Conservation (phyloP, 176 grass and related monocot species). For the Dendrocalamus sinicus region DNA sequence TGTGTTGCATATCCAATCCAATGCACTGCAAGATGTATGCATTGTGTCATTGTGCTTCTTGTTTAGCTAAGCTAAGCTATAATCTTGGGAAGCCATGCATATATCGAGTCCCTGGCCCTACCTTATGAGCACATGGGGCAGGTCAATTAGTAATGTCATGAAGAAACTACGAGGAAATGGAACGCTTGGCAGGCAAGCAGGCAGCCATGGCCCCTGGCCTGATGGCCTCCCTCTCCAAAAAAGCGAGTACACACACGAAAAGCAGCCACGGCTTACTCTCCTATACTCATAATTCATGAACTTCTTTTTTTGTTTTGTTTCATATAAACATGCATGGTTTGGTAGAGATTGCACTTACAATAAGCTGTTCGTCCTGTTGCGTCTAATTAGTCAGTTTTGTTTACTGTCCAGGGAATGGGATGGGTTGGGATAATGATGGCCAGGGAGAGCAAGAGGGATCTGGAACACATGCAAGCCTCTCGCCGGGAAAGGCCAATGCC, state of each 20-base stretch:
- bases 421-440: conserved; percentile 46
- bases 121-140: conserved; percentile 45
- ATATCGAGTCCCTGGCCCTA: background rate
- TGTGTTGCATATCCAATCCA: background rate
- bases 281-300: background rate
- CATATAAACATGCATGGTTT: background rate
- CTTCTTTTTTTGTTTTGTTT: conserved; percentile 37
- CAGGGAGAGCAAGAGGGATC: conserved; percentile 41
- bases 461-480: conserved; percentile 59
- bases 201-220: background rate
- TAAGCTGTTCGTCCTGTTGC: conserved; percentile 1
- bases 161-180: conserved; percentile 55
- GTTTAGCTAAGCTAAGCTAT: background rate
- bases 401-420: conserved; percentile 23
- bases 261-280: conserved; percentile 10
- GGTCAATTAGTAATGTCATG: conserved; percentile 8
- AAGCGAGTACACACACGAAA: conserved; percentile 37
- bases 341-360: background rate
- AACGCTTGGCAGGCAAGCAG: conserved; percentile 44
- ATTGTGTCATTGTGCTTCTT: background rate
- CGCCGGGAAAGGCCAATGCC: conserved; percentile 6
- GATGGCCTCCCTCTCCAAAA: conserved; percentile 23
- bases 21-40: background rate
- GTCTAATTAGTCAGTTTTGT: conserved; percentile 24
- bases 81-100: background rate